Base-by-base conservation (phyloP, 78 protist species). In the Dictyostelium citrinum region DNA sequence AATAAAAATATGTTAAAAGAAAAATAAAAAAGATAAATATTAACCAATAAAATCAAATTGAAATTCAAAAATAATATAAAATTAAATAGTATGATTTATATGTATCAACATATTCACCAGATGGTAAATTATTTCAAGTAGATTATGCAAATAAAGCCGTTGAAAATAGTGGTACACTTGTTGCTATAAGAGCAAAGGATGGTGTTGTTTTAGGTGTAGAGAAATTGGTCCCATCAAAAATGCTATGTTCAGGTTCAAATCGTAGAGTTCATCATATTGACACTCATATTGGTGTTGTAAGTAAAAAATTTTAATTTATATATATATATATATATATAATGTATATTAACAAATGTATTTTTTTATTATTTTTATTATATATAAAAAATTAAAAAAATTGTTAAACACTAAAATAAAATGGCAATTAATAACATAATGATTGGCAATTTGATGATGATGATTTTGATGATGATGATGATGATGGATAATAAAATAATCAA, bases 61-160 rank as follows among this genome's bases (percentile, higher is more conserved):
- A n/a, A n/a, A n/a, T n/a, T n/a, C n/a, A 39, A 39, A 24, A n/a
- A 60, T 7, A 60, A 60, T 12, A 67, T 10, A 7, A 72, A 35
- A 14, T 37, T 9, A 16, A 72, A 20, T 39, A 74, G 99, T 99
- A 98, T 61, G 99, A 99, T 77, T 90, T 97, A 39, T 98, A 98
- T 39, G 91, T 96, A 14, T 95, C 98, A 33, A 98, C 99, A 20
- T 98, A 90, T 91, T 98, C 99, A 51, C 99, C 99, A 33, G 99
- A 99, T 80, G 99, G 99, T 1, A 97, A 99, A 31, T 97, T 99
- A 11, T 99, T 98, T 94, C 99, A 99, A 84, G 98, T 99, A 9
- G 99, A 99, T 75, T 99, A 99, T 68, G 99, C 99, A 16, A 29
- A 49, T 29, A 99, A 99, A 93, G 99, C 99, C 0, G 99, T 98